Evolutionary conservation across 805 yeast genomes (phyloP), one percentile per base, ranked within the genome.

Genomic region (Saccharomycopsis oosterbeekiorum): DNA sequence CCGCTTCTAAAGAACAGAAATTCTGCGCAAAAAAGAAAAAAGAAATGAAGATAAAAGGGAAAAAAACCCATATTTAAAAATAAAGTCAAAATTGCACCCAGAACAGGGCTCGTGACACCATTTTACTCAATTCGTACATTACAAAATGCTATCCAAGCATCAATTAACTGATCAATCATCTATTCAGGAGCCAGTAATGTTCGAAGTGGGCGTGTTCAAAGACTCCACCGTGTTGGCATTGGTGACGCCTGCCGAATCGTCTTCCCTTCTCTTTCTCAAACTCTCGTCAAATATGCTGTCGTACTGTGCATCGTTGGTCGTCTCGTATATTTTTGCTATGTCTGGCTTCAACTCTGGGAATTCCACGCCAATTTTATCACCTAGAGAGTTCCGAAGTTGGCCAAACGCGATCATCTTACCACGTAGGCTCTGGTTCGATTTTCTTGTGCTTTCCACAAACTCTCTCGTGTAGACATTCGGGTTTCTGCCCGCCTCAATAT

Each of bases 391-490:
- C 67, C 88, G 76, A 65, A 92, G 79, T 60, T 81, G 78, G 57
- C 70, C 74, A 74, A 88, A 78, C 0, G 91, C 97, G 53, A 75
- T 68, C 81, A 89, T 83, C 71, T 89, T 89, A 3, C 97, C 98
- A 68, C 90, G 82, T 60, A 94, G 78, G 66, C 86, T 84, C 68
- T 96, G 97, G 69, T 94, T 94, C 55, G 91, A 84, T 67, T 89
- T 85, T 47, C 91, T 85, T n/a, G 94, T 87, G 41, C 93, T 89
- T 70, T 94, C 99, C 15, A 93, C 89, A 74, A 94, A 94, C 74
- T 94, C 99, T 70, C 99, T 81, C 0, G 98, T 91, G 73, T 94
- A 94, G 47, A 94, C 91, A 70, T 94, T 98, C 0, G 99, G 98
- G 70, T 94, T 94, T 67, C 99, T 78, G 1, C 99, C 99, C 69